Evolutionary conservation across 1,284 basidiomycete species (phyloP).

Genomic region (Cystobasidiaceae sp.): DNA sequence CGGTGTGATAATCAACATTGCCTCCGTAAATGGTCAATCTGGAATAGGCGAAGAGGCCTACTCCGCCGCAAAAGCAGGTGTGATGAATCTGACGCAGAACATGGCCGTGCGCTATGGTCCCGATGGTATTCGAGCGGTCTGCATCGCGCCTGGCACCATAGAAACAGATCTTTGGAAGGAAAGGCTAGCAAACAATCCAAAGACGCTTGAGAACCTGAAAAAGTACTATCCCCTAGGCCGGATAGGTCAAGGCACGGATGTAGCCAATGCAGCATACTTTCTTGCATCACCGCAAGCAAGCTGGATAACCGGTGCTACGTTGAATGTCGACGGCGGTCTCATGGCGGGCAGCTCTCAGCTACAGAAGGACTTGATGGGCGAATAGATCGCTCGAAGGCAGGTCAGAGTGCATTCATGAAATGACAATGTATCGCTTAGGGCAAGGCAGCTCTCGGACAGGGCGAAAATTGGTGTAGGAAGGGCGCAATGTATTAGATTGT

Average conservation of each 20-base stretch:
- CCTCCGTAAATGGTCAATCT: constrained; percentile 23
- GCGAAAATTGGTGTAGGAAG: no score
- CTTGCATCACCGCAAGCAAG: constrained; percentile 13
- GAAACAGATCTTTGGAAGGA: constrained; percentile 24
- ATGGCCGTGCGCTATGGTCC: constrained; percentile 25
- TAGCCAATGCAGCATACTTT: constrained; percentile 29
- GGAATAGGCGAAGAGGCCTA: constrained; percentile 31
- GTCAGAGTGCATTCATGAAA: no score
- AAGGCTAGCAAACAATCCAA: constrained; percentile 16
- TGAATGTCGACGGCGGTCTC: constrained; percentile 27
- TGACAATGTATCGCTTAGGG: no score
- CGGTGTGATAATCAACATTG: constrained; percentile 19
- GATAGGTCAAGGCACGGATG: constrained; percentile 18
- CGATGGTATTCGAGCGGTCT: constrained; percentile 25
- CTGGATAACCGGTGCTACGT: constrained; percentile 21
- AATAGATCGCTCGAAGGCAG: no score
- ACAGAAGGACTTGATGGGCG: constrained; percentile 23
- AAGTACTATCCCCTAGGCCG: constrained; percentile 31
- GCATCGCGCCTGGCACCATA: constrained; percentile 28
- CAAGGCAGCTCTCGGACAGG: no score
- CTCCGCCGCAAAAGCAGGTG: constrained; percentile 27
- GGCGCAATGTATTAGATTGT: no score
- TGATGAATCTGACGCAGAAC: constrained; percentile 29
- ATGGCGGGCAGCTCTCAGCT: constrained; percentile 25
- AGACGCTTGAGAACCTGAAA: constrained; percentile 14